phyloP scores from a whole-genome alignment of 352 stramenopile species.

The Pythium dissotocum region DNA sequence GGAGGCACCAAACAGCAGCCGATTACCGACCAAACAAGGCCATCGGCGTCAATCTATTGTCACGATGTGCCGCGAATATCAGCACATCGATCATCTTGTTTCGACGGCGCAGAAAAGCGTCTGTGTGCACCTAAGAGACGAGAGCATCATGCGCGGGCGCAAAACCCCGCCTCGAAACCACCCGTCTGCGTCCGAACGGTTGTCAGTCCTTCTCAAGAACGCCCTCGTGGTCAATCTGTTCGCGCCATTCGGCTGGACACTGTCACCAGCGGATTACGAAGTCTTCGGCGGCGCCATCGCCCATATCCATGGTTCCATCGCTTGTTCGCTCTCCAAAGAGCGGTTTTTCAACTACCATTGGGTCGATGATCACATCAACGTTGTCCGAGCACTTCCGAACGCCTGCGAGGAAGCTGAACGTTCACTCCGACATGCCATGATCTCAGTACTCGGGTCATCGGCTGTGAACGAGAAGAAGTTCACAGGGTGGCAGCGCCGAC shows the following conservation, averaged over 20 bases:
- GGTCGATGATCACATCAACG: constrained; percentile 32
- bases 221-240: constrained; percentile 24
- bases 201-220: constrained; percentile 10
- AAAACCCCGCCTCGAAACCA: no score
- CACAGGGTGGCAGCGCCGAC: constrained; percentile 2
- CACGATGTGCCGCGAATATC: neutral
- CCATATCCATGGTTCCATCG: constrained; percentile 3
- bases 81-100: neutral
- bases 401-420: no score
- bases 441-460: no score
- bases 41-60: neutral
- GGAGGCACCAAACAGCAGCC: neutral
- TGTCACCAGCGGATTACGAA: constrained; percentile 13
- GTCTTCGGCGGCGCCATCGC: constrained; percentile 23
- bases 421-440: neutral
- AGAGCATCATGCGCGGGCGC: neutral
- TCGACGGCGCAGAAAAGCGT: neutral
- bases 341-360: constrained; percentile 23
- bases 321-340: neutral
- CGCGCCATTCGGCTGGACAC: constrained; percentile 21
- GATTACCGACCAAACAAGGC: constrained; percentile 16
- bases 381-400: neutral
- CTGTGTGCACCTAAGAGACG: neutral
- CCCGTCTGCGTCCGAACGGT: neutral
- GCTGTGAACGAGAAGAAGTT: constrained; percentile 32